Percentiles rank a stretch among this genome's conserved stretches.
phyloP scores from a whole-genome alignment of 2,329 filamentous ascomycete genomes.

The Beauveria varroae region DNA sequence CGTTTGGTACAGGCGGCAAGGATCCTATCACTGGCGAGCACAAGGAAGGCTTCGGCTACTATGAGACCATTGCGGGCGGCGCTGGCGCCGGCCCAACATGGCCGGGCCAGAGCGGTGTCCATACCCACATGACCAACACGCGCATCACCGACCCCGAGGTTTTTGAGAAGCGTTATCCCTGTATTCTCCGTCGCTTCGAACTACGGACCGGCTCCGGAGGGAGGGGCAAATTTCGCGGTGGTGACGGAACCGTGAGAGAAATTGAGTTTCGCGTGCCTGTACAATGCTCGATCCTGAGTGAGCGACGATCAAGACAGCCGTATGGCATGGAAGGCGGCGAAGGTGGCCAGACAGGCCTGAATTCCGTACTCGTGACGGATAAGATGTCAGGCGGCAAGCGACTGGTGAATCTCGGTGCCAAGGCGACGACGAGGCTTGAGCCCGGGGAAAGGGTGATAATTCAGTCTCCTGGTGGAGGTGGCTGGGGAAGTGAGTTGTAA shows the following conservation, averaged over 20 bases:
- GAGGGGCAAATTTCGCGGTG: constrained; percentile 58
- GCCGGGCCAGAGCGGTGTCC: constrained; percentile 69
- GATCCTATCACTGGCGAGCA: constrained; percentile 44
- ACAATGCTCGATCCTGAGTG: constrained; percentile 71
- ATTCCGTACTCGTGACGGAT: constrained; percentile 27
- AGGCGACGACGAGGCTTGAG: constrained; percentile 51
- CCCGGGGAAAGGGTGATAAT: constrained; percentile 54
- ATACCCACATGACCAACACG: constrained; percentile 82
- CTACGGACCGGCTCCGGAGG: constrained; percentile 58
- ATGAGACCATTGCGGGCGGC: constrained; percentile 77
- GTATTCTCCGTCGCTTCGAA: constrained; percentile 59
- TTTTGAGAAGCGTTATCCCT: constrained; percentile 67
- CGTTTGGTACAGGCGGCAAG: constrained; percentile 73
- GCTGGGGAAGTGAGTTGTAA: constrained; percentile 38
- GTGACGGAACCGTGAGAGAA: constrained; percentile 69
- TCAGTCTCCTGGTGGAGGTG: constrained; percentile 55
- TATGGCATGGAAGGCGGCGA: constrained; percentile 68
- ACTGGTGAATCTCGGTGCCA: constrained; percentile 49
- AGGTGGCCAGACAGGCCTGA: constrained; percentile 60
- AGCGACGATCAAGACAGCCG: constrained; percentile 64
- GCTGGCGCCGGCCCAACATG: constrained; percentile 65
- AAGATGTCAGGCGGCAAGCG: constrained; percentile 19
- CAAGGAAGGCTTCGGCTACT: constrained; percentile 66
- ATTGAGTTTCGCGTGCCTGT: constrained; percentile 76
- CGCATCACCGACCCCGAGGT: constrained; percentile 75